A percentile compares a stretch with the other conserved stretches of the same genome.
Evolutionary conservation across 1,139 yeast genomes (phyloP).

Genomic region (Sugiyamaella grinbergsii): DNA sequence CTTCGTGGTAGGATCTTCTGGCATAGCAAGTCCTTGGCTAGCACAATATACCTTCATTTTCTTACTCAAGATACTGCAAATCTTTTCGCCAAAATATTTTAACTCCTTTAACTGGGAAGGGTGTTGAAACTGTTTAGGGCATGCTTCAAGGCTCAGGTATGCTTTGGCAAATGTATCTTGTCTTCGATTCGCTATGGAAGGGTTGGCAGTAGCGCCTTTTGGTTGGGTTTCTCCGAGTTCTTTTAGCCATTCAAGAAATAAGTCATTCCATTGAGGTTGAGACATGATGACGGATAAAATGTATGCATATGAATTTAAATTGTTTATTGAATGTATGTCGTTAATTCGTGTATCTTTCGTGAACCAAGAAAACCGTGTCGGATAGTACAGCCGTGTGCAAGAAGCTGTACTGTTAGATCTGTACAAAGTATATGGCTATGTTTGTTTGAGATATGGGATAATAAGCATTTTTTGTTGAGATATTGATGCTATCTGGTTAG

Average conservation of each 20-base stretch:
- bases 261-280: conserved; percentile 14
- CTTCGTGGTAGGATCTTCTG: conserved; percentile 36
- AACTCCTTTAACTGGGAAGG: conserved; percentile 56
- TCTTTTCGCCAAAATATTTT: conserved; percentile 64
- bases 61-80: conserved; percentile 51
- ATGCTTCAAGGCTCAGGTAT: conserved; percentile 48
- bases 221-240: conserved; percentile 37
- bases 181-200: neutral
- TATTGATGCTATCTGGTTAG: no score
- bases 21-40: conserved; percentile 47
- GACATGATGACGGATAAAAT: conserved; percentile 1
- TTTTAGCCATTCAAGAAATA: conserved; percentile 52
- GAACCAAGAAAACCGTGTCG: neutral
- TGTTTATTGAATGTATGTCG: neutral
- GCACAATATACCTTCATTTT: conserved; percentile 52
- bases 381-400: neutral
- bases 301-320: neutral
- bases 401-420: no score
- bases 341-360: conserved; percentile 6
- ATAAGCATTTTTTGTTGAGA: no score
- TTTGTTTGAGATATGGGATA: no score
- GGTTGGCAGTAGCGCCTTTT: neutral
- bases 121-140: conserved; percentile 49
- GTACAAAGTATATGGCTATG: no score
- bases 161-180: conserved; percentile 51